Evolutionary conservation across 2,329 filamentous ascomycete species (phyloP), one percentile per base, ranked within the genome.

Genomic region (Aurifilum marmelostoma): DNA sequence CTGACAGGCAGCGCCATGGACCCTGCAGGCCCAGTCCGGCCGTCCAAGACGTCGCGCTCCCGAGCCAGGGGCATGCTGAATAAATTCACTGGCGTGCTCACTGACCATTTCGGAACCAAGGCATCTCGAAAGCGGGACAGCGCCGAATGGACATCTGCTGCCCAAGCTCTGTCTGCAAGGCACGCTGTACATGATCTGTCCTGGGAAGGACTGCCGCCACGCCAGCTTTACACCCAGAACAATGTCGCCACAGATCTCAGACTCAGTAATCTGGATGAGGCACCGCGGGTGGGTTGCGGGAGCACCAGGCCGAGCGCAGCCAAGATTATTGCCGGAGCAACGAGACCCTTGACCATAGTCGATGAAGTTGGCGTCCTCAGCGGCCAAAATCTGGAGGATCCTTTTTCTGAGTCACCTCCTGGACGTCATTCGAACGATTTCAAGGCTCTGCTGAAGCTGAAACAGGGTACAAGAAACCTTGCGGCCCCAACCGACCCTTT

Each of bases 231-330:
- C 27, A 75, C 77, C 5, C 64, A 76, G 27, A 39, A 12, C 21
- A 58, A 54, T 14, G 12, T 39, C 18, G 24, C 14, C 9, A 24
- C 34, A 50, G 12, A 27, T 7, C 5, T 4, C n/a, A 41, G 18
- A 6, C 12, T 27, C 11, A 3, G 9, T 24, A 3, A 32, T 6
- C 12, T 16, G 21, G 79, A 82, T 54, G 79, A 81, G 69, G 76
- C 75, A 1, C 65, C 73, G 14, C 80, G 81, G 52, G 71, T 80
- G 58, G 74, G 76, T 67, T 77, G 75, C 65, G 74, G 74, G 32
- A 82, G 81, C 67, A 76, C 78, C 6, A 78, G 77, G 62, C 72
- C 73, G n/a, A 74, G 78, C 27, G 71, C 77, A 16, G 77, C 76
- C 2, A 60, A 27, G 47, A 11, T 24, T 32, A 24, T 27, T 16